Evolutionary conservation across 2,329 filamentous ascomycete genomes (phyloP), one percentile per base, ranked within the genome.

Genomic region (Neodidymelliopsis sp.): DNA sequence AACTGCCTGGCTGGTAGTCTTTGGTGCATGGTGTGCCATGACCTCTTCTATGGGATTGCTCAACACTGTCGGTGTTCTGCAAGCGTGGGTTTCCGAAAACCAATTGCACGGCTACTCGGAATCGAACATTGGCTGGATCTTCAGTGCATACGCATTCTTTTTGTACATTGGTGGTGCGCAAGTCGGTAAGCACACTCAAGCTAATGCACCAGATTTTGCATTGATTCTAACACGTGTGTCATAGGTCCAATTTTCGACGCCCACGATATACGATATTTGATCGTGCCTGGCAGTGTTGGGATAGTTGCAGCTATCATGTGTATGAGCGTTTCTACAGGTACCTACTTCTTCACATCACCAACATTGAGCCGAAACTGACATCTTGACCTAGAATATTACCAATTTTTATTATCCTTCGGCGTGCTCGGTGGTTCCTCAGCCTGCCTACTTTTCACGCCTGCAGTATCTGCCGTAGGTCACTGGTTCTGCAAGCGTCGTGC

Each of bases 321-420:
- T 0, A 63, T 72, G 49, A 66, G 69, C 12, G 46, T 69, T 27
- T 68, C 49, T 49, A 57, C 40, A 47, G 53, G 56, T 57, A 49
- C 8, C 33, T 19, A 1, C 9, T 6, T 4, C 24, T 27, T 12
- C 24, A 27, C 24, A 7, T n/a, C n/a, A n/a, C n/a, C 24, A 12
- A 7, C 12, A 7, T 12, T 7, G 12, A 27, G 12, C 24, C 43
- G 16, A n/a, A 33, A 20, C 40, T 47, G 4, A 43, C 20, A 12
- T n/a, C n/a, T n/a, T n/a, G 6, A 1, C 18, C 4, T 13, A 63
- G 65, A 69, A 37, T 79, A 74, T 63, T 79, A 74, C 60, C 75
- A 79, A 47, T 62, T 76, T 18, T 52, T 79, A 4, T 67, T 79
- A 4, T 67, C 75, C 6, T 77, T 78, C 48, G 74, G 66, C 0